These are phyloP conservation scores for Penicillium sclerotigenum DNA, from an alignment of 2,329 filamentous ascomycete genomes.

Conservation along the genomic window DNA sequence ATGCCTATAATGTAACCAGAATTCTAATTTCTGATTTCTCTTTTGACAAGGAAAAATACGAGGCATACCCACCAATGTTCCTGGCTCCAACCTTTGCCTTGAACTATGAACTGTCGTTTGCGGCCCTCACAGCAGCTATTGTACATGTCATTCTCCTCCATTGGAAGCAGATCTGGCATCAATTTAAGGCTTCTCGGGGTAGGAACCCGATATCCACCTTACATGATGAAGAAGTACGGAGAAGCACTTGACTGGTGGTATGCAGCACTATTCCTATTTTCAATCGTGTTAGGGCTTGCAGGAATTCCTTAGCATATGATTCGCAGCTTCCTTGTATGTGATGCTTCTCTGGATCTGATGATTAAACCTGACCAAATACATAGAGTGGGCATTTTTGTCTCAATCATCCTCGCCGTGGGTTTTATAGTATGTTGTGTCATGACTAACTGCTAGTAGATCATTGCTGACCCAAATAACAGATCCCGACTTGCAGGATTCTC, in stretches of 20 bases:
- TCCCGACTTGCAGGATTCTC: slow-evolving; percentile 26
- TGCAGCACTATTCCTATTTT: slow-evolving; percentile 27
- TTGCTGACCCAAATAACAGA: slow-evolving; percentile 8
- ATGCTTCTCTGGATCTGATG: no score
- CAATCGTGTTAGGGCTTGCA: slow-evolving; percentile 34
- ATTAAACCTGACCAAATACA: slow-evolving; percentile 1
- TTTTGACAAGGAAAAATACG: slow-evolving; percentile 34
- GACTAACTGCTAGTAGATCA: background rate
- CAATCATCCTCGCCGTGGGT: slow-evolving; percentile 17
- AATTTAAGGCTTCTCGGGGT: slow-evolving; percentile 26
- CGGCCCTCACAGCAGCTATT: slow-evolving; percentile 33
- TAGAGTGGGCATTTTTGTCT: slow-evolving; percentile 26
- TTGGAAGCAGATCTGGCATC: slow-evolving; percentile 33
- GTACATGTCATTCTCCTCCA: slow-evolving; percentile 35
- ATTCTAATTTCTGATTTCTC: slow-evolving; percentile 31
- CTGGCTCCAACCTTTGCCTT: slow-evolving; percentile 35
- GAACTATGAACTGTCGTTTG: slow-evolving; percentile 40
- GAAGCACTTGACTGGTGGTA: slow-evolving; percentile 55
- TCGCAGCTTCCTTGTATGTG: slow-evolving; percentile 21
- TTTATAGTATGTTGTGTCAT: slow-evolving; percentile 18
- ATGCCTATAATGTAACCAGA: slow-evolving; percentile 32
- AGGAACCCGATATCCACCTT: slow-evolving; percentile 58
- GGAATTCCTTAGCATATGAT: slow-evolving; percentile 22
- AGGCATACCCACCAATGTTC: slow-evolving; percentile 39
- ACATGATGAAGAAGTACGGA: slow-evolving; percentile 60